A percentile compares a stretch with the other conserved stretches of the same genome.
Conservation (phyloP, 2,329 filamentous ascomycete species). For the Monosporascus sp. region DNA sequence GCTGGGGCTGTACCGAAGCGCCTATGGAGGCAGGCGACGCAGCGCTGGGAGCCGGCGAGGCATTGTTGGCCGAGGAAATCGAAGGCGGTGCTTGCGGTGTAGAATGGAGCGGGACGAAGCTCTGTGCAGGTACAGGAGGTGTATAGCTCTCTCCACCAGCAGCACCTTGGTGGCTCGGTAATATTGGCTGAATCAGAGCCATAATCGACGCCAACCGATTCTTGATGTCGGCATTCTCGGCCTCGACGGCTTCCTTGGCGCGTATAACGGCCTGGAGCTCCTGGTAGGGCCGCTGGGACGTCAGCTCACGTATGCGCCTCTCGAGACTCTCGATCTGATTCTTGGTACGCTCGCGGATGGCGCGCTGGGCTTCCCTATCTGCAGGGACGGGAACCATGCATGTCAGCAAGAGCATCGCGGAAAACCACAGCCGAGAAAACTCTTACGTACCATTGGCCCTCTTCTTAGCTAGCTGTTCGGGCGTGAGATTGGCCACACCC, state of each 20-base stretch:
- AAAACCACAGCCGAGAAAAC: not conserved
- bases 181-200: constrained; percentile 55
- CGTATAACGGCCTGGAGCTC: constrained; percentile 72
- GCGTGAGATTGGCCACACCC: constrained; percentile 59
- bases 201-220: constrained; percentile 61
- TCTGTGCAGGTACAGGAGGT: constrained; percentile 5
- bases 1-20: constrained; percentile 9
- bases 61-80: constrained; percentile 25
- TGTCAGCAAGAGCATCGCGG: constrained; percentile 7
- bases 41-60: constrained; percentile 33
- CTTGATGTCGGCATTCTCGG: constrained; percentile 75
- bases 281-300: constrained; percentile 74
- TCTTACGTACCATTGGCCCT: constrained; percentile 47
- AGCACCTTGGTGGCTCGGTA: constrained; percentile 27
- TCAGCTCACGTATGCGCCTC: constrained; percentile 66
- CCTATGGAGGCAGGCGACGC: constrained; percentile 12
- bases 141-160: not conserved
- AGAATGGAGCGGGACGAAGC: constrained; percentile 12
- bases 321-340: constrained; percentile 73
- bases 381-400: constrained; percentile 18
- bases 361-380: constrained; percentile 81
- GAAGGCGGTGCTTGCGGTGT: constrained; percentile 18
- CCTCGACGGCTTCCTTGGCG: constrained; percentile 71
- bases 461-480: constrained; percentile 68
- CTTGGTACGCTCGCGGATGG: constrained; percentile 77